Conservation (phyloP, 768 basidiomycete genomes). For the Suillus tomentosus region DNA sequence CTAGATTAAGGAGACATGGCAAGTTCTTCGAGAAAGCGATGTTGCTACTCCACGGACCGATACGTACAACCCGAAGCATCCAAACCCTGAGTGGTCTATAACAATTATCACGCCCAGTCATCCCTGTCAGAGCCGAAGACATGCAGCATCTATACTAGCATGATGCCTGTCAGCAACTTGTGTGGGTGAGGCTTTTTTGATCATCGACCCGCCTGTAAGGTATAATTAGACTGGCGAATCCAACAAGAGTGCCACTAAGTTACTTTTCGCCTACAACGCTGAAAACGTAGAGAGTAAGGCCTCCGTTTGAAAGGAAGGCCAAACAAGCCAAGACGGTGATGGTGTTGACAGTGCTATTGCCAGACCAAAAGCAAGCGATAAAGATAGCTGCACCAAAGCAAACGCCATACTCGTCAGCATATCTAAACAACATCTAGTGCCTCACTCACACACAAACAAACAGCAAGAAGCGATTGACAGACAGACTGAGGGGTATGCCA, state of each 20-base stretch:
- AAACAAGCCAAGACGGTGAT: not conserved
- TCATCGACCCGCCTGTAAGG: not conserved
- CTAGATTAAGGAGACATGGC: not conserved
- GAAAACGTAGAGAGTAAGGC: not conserved
- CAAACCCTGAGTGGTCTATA: not conserved
- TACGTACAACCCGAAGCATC: not conserved
- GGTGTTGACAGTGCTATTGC: not conserved
- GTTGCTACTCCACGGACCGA: not conserved
- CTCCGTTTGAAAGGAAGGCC: not conserved
- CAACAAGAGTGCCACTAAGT: not conserved
- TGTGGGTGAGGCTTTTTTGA: not conserved
- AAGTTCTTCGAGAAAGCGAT: not conserved
- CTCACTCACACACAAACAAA: conserved; percentile 5
- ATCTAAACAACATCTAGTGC: not conserved
- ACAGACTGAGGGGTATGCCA: conserved; percentile 4
- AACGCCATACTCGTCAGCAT: not conserved
- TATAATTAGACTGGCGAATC: not conserved
- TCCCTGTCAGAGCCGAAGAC: not conserved
- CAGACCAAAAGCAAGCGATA: conserved; percentile 1
- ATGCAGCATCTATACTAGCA: not conserved
- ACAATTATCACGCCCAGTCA: not conserved
- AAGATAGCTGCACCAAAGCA: not conserved
- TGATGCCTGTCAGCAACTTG: not conserved
- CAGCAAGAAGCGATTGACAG: conserved; percentile 1
- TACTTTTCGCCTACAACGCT: not conserved